Conservation (phyloP, 805 yeast species). For the Pichia heedii region DNA sequence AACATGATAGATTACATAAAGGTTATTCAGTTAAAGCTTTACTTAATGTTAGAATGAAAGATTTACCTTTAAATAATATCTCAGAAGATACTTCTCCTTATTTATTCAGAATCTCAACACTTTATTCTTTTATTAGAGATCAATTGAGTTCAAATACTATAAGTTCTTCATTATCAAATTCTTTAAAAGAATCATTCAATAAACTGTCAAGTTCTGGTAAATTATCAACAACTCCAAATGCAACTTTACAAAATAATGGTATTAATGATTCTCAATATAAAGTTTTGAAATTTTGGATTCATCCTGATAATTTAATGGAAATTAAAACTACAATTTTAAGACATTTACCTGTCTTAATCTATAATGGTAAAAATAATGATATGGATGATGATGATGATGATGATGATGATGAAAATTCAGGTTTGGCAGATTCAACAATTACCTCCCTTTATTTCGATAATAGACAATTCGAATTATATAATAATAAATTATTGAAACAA, state of each 20-base stretch:
- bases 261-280: conserved; percentile 30
- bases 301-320: conserved; percentile 95
- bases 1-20: conserved; percentile 87
- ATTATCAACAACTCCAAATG: conserved; percentile 25
- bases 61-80: conserved; percentile 69
- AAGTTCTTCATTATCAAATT: conserved; percentile 27
- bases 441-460: conserved; percentile 87
- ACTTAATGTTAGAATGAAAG: conserved; percentile 77
- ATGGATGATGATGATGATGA: conserved; percentile 39
- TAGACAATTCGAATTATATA: conserved; percentile 72
- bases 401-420: conserved; percentile 41
- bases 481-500: conserved; percentile 66
- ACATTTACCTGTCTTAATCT: conserved; percentile 85
- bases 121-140: conserved; percentile 76
- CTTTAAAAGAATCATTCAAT: conserved; percentile 38
- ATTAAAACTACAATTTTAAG: conserved; percentile 92
- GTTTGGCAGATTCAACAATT: conserved; percentile 65
- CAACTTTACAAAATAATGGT: conserved; percentile 14
- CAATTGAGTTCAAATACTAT: conserved; percentile 37
- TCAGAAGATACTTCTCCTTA: conserved; percentile 92
- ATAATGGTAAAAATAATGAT: conserved; percentile 38
- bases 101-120: conserved; percentile 68
- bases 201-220: conserved; percentile 36
- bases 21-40: conserved; percentile 85
- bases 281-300: conserved; percentile 89